Evolutionary conservation across 306 rosid genomes (phyloP).

Genomic region (Quercus glauca): DNA sequence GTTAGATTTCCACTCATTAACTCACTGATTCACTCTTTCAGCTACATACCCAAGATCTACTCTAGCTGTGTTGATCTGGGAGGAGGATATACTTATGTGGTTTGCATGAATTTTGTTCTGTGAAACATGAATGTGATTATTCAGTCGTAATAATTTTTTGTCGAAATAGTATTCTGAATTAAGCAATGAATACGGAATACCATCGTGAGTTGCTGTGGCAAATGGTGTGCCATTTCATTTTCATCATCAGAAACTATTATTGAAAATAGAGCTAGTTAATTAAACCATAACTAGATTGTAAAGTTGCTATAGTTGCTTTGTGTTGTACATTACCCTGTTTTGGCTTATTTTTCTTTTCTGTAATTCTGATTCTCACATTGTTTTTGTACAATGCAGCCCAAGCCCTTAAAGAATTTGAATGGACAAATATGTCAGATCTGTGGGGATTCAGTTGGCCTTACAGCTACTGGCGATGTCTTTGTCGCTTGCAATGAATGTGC

Average conservation of each 20-base stretch:
- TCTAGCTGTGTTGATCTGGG: neutral
- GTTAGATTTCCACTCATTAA: no score
- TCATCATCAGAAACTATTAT: neutral
- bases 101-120: neutral
- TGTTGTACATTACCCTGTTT: neutral
- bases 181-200: neutral
- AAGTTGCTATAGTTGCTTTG: neutral
- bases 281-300: neutral
- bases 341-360: slow-evolving; percentile 1
- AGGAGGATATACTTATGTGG: neutral
- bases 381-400: slow-evolving; percentile 48
- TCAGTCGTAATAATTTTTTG: neutral
- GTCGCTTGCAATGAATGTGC: slow-evolving; percentile 99
- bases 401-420: slow-evolving; percentile 73
- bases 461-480: slow-evolving; percentile 78
- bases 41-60: neutral
- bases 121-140: neutral
- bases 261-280: neutral
- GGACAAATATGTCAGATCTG: slow-evolving; percentile 94
- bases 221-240: neutral
- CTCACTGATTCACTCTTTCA: no score
- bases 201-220: neutral
- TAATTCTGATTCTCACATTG: slow-evolving; percentile 16
- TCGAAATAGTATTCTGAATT: neutral
- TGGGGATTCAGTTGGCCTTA: slow-evolving; percentile 74